These are phyloP conservation scores for Lepidium didymum DNA, from an alignment of 345 rosid species.

Conservation along the genomic window DNA sequence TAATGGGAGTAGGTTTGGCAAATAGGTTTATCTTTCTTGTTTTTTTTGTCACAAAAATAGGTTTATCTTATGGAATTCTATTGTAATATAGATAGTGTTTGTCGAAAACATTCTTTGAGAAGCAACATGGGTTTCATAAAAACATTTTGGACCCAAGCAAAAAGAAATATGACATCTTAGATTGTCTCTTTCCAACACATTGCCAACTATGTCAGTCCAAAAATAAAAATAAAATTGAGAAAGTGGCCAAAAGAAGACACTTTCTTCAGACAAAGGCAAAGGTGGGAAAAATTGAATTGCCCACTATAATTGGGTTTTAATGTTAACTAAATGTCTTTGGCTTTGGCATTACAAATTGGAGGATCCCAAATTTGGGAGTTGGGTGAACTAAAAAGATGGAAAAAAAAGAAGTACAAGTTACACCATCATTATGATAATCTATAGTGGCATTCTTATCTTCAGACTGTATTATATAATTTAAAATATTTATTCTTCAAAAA, in stretches of 20 bases:
- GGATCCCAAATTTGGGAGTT: slow-evolving; percentile 29
- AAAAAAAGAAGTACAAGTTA: slow-evolving; percentile 22
- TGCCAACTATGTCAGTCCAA: slow-evolving; percentile 31
- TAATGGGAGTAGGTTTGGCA: slow-evolving; percentile 20
- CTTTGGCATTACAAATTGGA: slow-evolving; percentile 22
- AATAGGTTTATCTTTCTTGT: background rate
- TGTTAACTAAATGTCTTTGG: slow-evolving; percentile 13
- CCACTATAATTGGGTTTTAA: slow-evolving; percentile 22
- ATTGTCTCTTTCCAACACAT: slow-evolving; percentile 36
- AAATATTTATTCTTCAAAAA: no score
- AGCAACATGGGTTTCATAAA: slow-evolving; percentile 22
- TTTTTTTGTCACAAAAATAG: no score
- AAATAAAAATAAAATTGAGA: slow-evolving; percentile 15
- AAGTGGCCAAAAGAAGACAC: slow-evolving; percentile 32
- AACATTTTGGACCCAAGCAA: slow-evolving; percentile 5
- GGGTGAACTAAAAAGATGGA: slow-evolving; percentile 12
- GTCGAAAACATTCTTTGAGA: slow-evolving; percentile 23
- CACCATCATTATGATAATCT: slow-evolving; percentile 13
- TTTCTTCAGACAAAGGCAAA: slow-evolving; percentile 70
- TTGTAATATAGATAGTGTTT: slow-evolving; percentile 1
- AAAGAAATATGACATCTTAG: slow-evolving; percentile 18
- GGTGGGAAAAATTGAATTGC: slow-evolving; percentile 24
- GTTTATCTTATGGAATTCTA: slow-evolving; percentile 4
- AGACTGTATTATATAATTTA: background rate
- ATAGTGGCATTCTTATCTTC: slow-evolving; percentile 12